These are phyloP conservation scores for Pleurotus tuber-regium DNA, from an alignment of 768 basidiomycete genomes.

Conservation along the genomic window DNA sequence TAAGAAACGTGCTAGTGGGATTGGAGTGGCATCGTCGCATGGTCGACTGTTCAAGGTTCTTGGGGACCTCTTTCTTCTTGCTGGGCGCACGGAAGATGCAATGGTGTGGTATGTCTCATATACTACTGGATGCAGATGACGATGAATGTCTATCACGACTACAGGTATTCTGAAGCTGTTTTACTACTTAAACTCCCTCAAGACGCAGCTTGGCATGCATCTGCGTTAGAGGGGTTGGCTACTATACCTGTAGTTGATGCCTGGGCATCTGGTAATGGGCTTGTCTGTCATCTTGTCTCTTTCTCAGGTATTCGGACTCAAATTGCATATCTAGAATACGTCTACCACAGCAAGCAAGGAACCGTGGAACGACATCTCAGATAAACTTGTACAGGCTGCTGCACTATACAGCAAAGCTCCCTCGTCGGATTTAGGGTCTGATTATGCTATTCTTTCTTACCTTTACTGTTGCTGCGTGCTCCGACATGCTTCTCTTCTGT, in stretches of 20 bases:
- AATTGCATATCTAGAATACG: slow-evolving; percentile 43
- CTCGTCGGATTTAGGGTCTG: slow-evolving; percentile 50
- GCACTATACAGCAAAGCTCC: slow-evolving; percentile 62
- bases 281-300: slow-evolving; percentile 46
- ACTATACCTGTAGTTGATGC: slow-evolving; percentile 78
- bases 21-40: slow-evolving; percentile 73
- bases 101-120: slow-evolving; percentile 58
- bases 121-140: not conserved
- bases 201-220: slow-evolving; percentile 88
- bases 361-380: slow-evolving; percentile 73
- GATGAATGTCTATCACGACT: slow-evolving; percentile 9
- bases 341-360: slow-evolving; percentile 53
- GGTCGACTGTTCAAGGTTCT: slow-evolving; percentile 86
- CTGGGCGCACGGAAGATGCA: slow-evolving; percentile 85
- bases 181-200: slow-evolving; percentile 69
- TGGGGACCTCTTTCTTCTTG: slow-evolving; percentile 84
- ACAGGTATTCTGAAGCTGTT: slow-evolving; percentile 85
- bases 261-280: slow-evolving; percentile 74
- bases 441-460: slow-evolving; percentile 62
- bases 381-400: slow-evolving; percentile 68
- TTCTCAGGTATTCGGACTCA: slow-evolving; percentile 8
- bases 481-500: slow-evolving; percentile 71
- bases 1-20: slow-evolving; percentile 62
- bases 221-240: slow-evolving; percentile 82
- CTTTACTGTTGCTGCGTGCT: slow-evolving; percentile 68